phyloP scores from a whole-genome alignment of 352 stramenopile genomes.

The Globisporangium uncinulatum region DNA sequence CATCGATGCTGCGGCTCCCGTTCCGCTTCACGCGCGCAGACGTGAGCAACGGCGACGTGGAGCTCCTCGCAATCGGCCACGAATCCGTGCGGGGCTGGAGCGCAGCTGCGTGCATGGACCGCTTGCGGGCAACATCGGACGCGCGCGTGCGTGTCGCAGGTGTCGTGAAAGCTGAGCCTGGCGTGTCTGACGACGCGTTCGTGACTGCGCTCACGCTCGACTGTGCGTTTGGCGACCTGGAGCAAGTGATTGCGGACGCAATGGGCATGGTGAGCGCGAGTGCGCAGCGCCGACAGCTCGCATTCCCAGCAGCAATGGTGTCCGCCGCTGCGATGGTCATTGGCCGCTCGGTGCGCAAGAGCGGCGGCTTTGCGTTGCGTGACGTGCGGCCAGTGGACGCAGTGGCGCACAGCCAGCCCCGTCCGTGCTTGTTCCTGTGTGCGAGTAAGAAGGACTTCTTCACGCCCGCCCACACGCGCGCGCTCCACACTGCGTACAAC shows the following conservation, averaged over 20 bases:
- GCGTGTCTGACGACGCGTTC: conserved; percentile 26
- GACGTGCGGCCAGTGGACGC: conserved; percentile 50
- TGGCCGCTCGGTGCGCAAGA: conserved; percentile 56
- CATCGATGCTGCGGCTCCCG: conserved; percentile 25
- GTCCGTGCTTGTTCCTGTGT: conserved; percentile 60
- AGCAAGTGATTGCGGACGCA: conserved; percentile 73
- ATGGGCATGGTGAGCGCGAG: conserved; percentile 63
- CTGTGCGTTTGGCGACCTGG: conserved; percentile 69
- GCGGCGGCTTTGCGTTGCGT: conserved; percentile 44
- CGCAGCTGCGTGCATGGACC: conserved; percentile 23
- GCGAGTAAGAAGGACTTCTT: conserved; percentile 75
- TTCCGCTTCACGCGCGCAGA: conserved; percentile 59
- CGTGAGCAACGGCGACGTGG: conserved; percentile 58
- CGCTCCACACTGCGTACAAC: conserved; percentile 51
- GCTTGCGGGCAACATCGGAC: conserved; percentile 24
- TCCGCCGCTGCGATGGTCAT: conserved; percentile 64
- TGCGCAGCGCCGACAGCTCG: conserved; percentile 59
- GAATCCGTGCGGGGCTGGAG: conserved; percentile 34
- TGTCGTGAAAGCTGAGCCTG: conserved; percentile 13
- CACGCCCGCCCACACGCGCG: conserved; percentile 42
- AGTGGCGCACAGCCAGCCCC: conserved; percentile 27
- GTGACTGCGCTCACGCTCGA: conserved; percentile 57
- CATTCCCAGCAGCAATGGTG: conserved; percentile 59
- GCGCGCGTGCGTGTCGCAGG: conserved; percentile 21
- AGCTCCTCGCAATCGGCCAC: conserved; percentile 53